Evolutionary conservation across 2,329 filamentous ascomycete genomes (phyloP), one percentile per base, ranked within the genome.

Genomic region (Bipolaris gigantea): DNA sequence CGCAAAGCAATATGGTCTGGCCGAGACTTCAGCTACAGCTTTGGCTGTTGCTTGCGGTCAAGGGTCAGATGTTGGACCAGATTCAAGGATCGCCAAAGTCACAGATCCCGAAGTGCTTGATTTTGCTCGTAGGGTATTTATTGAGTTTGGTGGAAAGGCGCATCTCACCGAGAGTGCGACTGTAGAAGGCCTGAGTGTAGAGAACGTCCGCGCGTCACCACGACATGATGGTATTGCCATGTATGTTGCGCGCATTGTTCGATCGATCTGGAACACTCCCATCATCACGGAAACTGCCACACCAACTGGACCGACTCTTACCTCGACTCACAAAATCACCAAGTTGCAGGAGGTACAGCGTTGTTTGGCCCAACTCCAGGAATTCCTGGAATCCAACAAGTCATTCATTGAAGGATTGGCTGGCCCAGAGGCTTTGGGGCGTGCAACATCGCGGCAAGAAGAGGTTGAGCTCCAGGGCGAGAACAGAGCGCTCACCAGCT

Each of bases 11-110:
- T 99, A 97, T 71, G 94, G 94, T 11, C 85, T 92, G 10, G 87
- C 88, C 3, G 94, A 99, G 73, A 94, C 90, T 0, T 87, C 95
- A 49, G 90, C 94, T 0, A 92, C 93, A 36, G 92, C 94, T 23
- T 79, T 99, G 47, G 94, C 94, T 10, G 94, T 99, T 27, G 92
- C 94, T 34, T 99, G 94, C 73, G 92, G 93, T 4, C 92, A 97
- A 71, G 93, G 92, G 9, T 87, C 89, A 23, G 93, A 96, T 66
- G 84, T 90, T 18, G 89, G 88, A 0, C 72, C 80, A 1, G 89
- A 91, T 53, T 84, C 86, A 39, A 85, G 92, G 39, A 76, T 88
- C 9, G 87, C 89, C 0, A 83, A 81, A 59, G 81, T 89, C 21
- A 89, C 88, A 32, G 94, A 97, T 66, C 89, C 92, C 11, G 85